phyloP scores from a whole-genome alignment of 2,329 filamentous ascomycete genomes.

The Aureobasidium mangrovei region DNA sequence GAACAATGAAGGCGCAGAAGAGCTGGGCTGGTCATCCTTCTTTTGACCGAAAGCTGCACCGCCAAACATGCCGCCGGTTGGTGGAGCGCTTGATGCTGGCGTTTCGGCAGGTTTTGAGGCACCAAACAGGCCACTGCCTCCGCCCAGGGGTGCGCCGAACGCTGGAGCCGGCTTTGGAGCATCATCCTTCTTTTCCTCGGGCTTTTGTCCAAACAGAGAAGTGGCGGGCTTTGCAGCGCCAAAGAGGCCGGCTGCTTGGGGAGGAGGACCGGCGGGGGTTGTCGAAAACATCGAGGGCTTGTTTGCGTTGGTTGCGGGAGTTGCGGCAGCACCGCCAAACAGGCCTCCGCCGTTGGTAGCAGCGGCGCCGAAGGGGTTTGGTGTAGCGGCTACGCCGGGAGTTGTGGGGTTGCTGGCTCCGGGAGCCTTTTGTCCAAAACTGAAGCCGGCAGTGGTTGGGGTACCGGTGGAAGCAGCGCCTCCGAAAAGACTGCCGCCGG shows the following conservation, averaged over 20 bases:
- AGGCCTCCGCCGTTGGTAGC: slow-evolving; percentile 1
- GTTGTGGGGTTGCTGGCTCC: slow-evolving; percentile 35
- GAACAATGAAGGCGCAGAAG: slow-evolving; percentile 13
- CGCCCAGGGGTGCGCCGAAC: neutral
- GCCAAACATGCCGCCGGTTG: neutral
- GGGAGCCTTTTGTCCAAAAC: slow-evolving; percentile 10
- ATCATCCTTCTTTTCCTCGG: slow-evolving; percentile 13
- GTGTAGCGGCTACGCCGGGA: slow-evolving; percentile 27
- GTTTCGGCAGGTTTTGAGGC: neutral
- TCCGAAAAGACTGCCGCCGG: slow-evolving; percentile 17
- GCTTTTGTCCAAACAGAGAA: slow-evolving; percentile 18
- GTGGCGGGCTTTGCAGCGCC: slow-evolving; percentile 1
- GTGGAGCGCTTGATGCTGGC: neutral
- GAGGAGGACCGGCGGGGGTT: slow-evolving; percentile 25
- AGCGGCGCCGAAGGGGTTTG: slow-evolving; percentile 9
- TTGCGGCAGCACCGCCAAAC: slow-evolving; percentile 15
- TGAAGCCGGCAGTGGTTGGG: slow-evolving; percentile 13
- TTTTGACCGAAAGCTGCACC: neutral
- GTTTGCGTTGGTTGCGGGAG: slow-evolving; percentile 20
- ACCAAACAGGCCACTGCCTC: neutral
- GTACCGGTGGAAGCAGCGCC: slow-evolving; percentile 6
- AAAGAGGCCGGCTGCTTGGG: slow-evolving; percentile 15
- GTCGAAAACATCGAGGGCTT: slow-evolving; percentile 18
- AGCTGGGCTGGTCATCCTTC: neutral
- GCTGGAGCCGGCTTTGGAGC: slow-evolving; percentile 14